Conservation (phyloP, 306 rosid species). For the Pterocarpus santalinus region DNA sequence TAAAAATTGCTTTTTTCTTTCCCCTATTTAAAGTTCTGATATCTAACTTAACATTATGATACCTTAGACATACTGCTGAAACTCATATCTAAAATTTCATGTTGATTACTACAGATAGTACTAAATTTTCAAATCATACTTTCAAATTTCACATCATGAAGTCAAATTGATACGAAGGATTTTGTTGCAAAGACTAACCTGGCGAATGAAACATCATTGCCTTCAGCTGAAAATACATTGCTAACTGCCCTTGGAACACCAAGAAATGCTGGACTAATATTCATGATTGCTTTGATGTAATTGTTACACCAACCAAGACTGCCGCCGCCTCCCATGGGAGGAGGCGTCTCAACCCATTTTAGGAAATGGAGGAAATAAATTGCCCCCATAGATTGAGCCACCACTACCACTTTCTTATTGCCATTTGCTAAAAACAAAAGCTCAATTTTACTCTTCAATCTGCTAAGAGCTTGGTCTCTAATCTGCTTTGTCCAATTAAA, state of each 20-base stretch:
- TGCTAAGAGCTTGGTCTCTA: constrained; percentile 77
- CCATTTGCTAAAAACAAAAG: constrained; percentile 73
- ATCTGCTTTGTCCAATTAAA: constrained; percentile 62
- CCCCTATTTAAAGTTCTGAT: no score
- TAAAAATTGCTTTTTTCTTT: no score
- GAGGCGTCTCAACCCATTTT: constrained; percentile 88
- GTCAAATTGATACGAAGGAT: constrained; percentile 34
- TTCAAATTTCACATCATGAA: constrained; percentile 33
- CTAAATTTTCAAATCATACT: constrained; percentile 13
- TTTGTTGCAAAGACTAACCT: constrained; percentile 62
- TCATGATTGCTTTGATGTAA: constrained; percentile 85
- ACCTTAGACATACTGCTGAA: background rate
- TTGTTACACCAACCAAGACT: constrained; percentile 82
- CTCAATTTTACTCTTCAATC: constrained; percentile 87
- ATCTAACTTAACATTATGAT: background rate
- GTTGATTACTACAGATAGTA: background rate
- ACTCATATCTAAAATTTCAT: background rate
- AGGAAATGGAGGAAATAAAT: constrained; percentile 84
- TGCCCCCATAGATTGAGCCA: constrained; percentile 86
- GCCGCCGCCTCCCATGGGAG: constrained; percentile 81
- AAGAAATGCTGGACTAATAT: constrained; percentile 75
- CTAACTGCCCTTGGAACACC: constrained; percentile 80
- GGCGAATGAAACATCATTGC: constrained; percentile 57
- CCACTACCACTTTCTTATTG: constrained; percentile 80
- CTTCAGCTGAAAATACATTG: constrained; percentile 71